Percentiles rank a stretch among this genome's conserved stretches.
Evolutionary conservation across 495 filamentous ascomycete species (phyloP).

Genomic region (Penicillium waksmanii): DNA sequence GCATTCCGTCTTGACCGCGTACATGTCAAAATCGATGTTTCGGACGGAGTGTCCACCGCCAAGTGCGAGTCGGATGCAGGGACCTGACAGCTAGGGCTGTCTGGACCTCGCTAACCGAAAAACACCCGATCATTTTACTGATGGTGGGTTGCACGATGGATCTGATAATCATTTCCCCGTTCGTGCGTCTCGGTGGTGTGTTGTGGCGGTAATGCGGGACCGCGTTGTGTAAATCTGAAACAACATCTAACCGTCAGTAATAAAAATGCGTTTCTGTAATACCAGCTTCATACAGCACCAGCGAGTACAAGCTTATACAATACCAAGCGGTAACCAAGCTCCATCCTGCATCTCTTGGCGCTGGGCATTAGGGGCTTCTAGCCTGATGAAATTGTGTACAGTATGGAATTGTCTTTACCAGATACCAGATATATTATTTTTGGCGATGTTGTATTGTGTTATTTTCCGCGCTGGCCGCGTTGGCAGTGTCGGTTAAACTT

Average conservation of each 20-base stretch:
- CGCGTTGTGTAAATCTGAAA: not conserved
- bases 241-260: not conserved
- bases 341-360: not conserved
- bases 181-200: not conserved
- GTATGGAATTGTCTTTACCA: not conserved
- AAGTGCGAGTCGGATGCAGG: not conserved
- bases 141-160: not conserved
- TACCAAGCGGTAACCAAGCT: conserved; percentile 4
- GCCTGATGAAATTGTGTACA: not conserved
- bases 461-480: not conserved
- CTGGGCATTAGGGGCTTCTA: not conserved
- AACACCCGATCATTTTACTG: not conserved
- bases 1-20: not conserved
- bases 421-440: not conserved
- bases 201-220: not conserved
- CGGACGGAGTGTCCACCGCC: conserved; percentile 1
- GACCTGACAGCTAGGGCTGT: not conserved
- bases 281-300: not conserved
- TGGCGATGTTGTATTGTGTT: not conserved
- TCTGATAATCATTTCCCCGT: conserved; percentile 8
- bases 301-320: conserved; percentile 9
- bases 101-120: not conserved
- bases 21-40: not conserved
- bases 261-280: not conserved
- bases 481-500: not conserved